A percentile compares a stretch with the other conserved stretches of the same genome.
These are phyloP conservation scores for Trichophaea hybrida DNA, from an alignment of 2,329 filamentous ascomycete genomes.

Conservation along the genomic window DNA sequence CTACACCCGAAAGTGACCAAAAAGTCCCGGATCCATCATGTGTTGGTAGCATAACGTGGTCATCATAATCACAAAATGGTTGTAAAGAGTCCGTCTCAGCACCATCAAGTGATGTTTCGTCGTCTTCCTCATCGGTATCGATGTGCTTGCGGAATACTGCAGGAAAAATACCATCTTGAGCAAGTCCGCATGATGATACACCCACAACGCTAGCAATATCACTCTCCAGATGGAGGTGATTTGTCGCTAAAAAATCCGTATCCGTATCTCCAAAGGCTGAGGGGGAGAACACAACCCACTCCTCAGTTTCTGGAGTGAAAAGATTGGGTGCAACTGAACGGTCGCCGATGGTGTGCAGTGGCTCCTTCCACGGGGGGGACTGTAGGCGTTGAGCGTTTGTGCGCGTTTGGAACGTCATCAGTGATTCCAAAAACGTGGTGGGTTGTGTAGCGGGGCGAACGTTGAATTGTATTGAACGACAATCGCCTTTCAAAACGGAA, in stretches of 20 bases:
- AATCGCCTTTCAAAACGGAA: too few species aligned
- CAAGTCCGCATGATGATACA: slow-evolving; percentile 64
- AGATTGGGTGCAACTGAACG: neutral
- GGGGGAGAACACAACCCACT: slow-evolving; percentile 93
- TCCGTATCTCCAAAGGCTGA: slow-evolving; percentile 45
- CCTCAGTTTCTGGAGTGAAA: slow-evolving; percentile 36
- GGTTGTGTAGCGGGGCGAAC: too few species aligned
- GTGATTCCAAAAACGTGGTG: too few species aligned
- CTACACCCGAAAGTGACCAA: slow-evolving; percentile 26
- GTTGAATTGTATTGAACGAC: too few species aligned
- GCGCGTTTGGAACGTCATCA: too few species aligned
- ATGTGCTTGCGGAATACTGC: slow-evolving; percentile 43
- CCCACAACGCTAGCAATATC: slow-evolving; percentile 51
- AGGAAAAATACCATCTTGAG: slow-evolving; percentile 52
- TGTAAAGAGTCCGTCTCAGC: slow-evolving; percentile 45
- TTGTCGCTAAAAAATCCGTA: slow-evolving; percentile 54
- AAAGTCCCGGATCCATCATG: slow-evolving; percentile 91
- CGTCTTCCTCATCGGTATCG: slow-evolving; percentile 32
- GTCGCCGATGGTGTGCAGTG: neutral
- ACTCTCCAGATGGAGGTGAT: slow-evolving; percentile 38
- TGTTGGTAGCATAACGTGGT: slow-evolving; percentile 39
- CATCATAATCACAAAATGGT: slow-evolving; percentile 33
- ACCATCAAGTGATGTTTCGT: slow-evolving; percentile 57
- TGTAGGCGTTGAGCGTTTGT: too few species aligned
- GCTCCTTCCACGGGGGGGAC: too few species aligned